Conservation (phyloP, 805 yeast genomes). For the Pichia gijzeniarum region DNA sequence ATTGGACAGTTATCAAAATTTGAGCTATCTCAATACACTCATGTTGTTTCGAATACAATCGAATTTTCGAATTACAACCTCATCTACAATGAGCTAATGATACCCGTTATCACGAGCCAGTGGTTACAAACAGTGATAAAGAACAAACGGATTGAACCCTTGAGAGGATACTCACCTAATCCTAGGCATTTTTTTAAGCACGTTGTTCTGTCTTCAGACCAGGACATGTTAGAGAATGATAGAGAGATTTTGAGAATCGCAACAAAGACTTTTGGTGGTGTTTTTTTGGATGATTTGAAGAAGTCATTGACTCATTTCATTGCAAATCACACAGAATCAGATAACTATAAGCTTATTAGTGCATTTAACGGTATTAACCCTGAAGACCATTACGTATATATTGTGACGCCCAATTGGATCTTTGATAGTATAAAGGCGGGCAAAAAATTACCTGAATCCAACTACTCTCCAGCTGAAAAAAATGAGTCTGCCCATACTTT, state of each 20-base stretch:
- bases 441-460: conserved; percentile 34
- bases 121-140: conserved; percentile 53
- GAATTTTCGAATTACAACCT: conserved; percentile 45
- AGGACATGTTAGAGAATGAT: conserved; percentile 52
- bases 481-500: not conserved
- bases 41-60: conserved; percentile 45
- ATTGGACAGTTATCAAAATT: conserved; percentile 13
- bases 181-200: conserved; percentile 58
- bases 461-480: not conserved
- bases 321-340: conserved; percentile 46
- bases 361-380: conserved; percentile 25
- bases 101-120: conserved; percentile 56
- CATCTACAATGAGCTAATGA: conserved; percentile 43
- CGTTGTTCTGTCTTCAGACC: conserved; percentile 44
- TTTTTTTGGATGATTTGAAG: conserved; percentile 53
- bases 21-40: conserved; percentile 27
- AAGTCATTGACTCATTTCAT: conserved; percentile 75
- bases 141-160: conserved; percentile 38
- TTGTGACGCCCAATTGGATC: conserved; percentile 78
- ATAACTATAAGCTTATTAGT: conserved; percentile 34
- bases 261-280: conserved; percentile 73
- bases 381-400: conserved; percentile 37
- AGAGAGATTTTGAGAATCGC: conserved; percentile 55
- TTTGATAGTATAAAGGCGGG: conserved; percentile 4
- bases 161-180: conserved; percentile 64